Evolutionary conservation across 129 eudicot genomes (phyloP), one percentile per base, ranked within the genome.

Genomic region (Dittrichia graveolens): DNA sequence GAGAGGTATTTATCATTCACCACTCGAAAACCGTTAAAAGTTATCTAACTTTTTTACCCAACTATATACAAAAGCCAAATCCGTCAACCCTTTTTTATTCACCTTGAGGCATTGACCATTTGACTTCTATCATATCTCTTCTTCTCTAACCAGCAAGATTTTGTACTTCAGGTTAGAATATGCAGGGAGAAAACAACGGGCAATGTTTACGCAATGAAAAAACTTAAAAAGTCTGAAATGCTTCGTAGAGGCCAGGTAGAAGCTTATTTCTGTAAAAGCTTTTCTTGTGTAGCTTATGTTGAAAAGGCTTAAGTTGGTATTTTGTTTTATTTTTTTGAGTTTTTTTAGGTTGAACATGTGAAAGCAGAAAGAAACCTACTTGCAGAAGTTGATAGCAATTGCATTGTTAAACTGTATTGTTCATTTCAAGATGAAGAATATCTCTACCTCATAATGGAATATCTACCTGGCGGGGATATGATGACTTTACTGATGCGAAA

Each of bases 381-480:
- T 61, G 98, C 98, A 10, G 98, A 92, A 77, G 96, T 92, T 64
- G 98, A 92, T 69, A 89, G 98, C 88, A 92, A 89, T 78, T 92
- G 98, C 83, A 92, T 92, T 64, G 96, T 92, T 57, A 92, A 92
- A 65, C 98, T 92, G 57, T 92, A 92, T 76, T 92, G 98, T 68
- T 92, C 98, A 62, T 92, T 92, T 75, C 98, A 92, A 83, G 98
- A 92, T 62, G 96, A 92, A 37, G 98, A 92, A 84, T 87, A 81
- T 83, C 88, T 92, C 14, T 92, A 92, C 67, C 95, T 92, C 38
- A 81, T 92, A 53, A 92, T 92, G 98, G 98, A 92, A 80, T 92
- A 92, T 81, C 86, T 92, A 61, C 96, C 98, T 65, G 98, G 98
- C 53, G 98, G 98, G 67, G 98, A 92, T 85, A 89, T 92, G 98